Evolutionary conservation across 2,329 filamentous ascomycete species (phyloP).

Genomic region (Phyllosticta paracitricarpa): DNA sequence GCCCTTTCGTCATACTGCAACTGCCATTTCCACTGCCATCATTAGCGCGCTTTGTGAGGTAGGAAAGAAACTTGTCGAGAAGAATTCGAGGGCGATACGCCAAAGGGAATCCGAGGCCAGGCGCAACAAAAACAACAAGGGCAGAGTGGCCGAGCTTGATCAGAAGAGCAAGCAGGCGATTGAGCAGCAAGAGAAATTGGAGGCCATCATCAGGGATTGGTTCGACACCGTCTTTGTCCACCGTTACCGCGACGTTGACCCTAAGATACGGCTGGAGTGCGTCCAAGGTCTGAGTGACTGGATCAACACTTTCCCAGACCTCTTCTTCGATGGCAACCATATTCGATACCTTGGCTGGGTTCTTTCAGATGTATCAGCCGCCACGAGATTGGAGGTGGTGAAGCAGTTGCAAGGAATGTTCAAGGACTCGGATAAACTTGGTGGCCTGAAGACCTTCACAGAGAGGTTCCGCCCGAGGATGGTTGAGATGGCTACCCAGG

Average conservation of each 20-base stretch:
- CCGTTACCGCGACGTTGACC: conserved; percentile 87
- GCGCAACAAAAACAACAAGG: conserved; percentile 67
- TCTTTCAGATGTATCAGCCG: conserved; percentile 66
- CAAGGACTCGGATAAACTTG: conserved; percentile 67
- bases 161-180: conserved; percentile 61
- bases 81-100: conserved; percentile 65
- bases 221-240: conserved; percentile 93
- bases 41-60: conserved; percentile 67
- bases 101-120: conserved; percentile 70
- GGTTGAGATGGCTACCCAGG: conserved; percentile 84
- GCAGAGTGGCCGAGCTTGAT: conserved; percentile 63
- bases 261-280: conserved; percentile 80
- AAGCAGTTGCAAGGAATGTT: conserved; percentile 74
- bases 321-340: conserved; percentile 85
- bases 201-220: conserved; percentile 67
- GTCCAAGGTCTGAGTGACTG: conserved; percentile 77
- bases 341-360: conserved; percentile 94
- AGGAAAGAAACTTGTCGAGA: conserved; percentile 59
- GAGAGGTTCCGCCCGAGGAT: conserved; percentile 80
- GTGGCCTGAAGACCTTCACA: conserved; percentile 75
- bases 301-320: conserved; percentile 74
- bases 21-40: conserved; percentile 71
- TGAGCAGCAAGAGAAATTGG: conserved; percentile 57
- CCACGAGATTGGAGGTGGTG: conserved; percentile 75
- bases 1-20: conserved; percentile 89